These are phyloP conservation scores for Pleurotus ostreatus DNA, from an alignment of 768 basidiomycete species.

Conservation along the genomic window DNA sequence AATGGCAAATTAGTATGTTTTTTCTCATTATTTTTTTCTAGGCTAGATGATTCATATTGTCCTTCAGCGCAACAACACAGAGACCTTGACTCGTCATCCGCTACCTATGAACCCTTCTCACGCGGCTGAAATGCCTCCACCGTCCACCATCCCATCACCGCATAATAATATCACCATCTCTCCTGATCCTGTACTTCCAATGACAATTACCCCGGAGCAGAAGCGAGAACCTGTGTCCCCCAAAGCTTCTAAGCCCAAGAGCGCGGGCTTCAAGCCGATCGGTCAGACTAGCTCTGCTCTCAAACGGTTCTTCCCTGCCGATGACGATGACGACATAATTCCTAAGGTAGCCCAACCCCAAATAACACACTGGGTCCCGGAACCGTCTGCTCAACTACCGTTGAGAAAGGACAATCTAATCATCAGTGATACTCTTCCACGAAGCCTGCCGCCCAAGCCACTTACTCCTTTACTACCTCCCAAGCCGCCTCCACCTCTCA, in stretches of 20 bases:
- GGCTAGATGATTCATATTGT: conserved; percentile 23
- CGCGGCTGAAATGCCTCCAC: conserved; percentile 8
- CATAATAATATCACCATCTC: not conserved
- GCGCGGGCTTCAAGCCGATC: conserved; percentile 66
- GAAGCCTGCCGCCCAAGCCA: not conserved
- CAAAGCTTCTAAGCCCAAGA: conserved; percentile 27
- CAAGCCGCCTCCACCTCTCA: not conserved
- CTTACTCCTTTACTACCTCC: not conserved
- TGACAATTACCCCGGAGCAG: conserved; percentile 6
- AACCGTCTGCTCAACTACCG: not conserved
- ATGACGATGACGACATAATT: conserved; percentile 57
- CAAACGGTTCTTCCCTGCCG: conserved; percentile 79
- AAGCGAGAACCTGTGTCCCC: conserved; percentile 12
- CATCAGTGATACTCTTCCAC: not conserved
- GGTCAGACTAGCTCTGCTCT: conserved; percentile 52
- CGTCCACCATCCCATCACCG: conserved; percentile 1
- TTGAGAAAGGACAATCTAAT: not conserved
- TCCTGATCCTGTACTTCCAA: conserved; percentile 3
- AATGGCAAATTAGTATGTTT: conserved; percentile 31
- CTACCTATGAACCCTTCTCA: not conserved
- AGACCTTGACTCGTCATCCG: not conserved
- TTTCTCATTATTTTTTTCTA: conserved; percentile 19
- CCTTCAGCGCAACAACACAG: conserved; percentile 9
- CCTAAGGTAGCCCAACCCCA: conserved; percentile 2
- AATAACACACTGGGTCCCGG: conserved; percentile 2